These are phyloP conservation scores for Lactarius pseudohatsudake DNA, from an alignment of 768 basidiomycete species.

Conservation along the genomic window DNA sequence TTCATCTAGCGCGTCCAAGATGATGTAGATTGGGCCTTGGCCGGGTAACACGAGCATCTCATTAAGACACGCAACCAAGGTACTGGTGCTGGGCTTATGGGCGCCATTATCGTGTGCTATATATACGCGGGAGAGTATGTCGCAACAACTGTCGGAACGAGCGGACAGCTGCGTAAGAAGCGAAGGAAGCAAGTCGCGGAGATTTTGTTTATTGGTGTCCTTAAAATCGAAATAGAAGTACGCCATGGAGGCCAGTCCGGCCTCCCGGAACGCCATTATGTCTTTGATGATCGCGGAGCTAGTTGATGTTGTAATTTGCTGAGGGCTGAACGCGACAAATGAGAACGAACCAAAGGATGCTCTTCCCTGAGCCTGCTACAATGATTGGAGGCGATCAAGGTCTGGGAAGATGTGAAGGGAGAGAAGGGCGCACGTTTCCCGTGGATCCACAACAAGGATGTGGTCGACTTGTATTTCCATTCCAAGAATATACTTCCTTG, in stretches of 20 bases:
- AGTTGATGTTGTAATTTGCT: neutral
- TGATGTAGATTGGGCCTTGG: neutral
- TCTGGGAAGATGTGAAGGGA: neutral
- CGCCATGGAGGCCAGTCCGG: neutral
- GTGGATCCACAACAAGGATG: conserved; percentile 6
- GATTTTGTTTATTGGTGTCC: neutral
- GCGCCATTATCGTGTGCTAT: neutral
- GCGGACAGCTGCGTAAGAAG: neutral
- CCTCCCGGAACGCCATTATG: neutral
- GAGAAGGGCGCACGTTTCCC: neutral
- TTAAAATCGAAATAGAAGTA: conserved; percentile 2
- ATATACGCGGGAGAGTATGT: neutral
- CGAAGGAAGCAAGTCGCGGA: neutral
- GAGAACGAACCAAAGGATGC: conserved; percentile 1
- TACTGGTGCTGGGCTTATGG: neutral
- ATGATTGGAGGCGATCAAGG: neutral
- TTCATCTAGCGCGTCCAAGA: conserved; percentile 9
- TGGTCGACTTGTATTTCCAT: neutral
- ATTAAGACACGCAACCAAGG: neutral
- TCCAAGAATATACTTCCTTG: neutral
- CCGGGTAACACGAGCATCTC: neutral
- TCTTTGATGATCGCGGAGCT: conserved; percentile 6
- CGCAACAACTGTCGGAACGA: neutral
- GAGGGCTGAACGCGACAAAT: neutral
- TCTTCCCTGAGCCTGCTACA: neutral